A percentile compares a stretch with the other conserved stretches of the same genome.
These are phyloP conservation scores for Cladosporium sp. DNA, from an alignment of 2,329 filamentous ascomycete species.

Conservation along the genomic window DNA sequence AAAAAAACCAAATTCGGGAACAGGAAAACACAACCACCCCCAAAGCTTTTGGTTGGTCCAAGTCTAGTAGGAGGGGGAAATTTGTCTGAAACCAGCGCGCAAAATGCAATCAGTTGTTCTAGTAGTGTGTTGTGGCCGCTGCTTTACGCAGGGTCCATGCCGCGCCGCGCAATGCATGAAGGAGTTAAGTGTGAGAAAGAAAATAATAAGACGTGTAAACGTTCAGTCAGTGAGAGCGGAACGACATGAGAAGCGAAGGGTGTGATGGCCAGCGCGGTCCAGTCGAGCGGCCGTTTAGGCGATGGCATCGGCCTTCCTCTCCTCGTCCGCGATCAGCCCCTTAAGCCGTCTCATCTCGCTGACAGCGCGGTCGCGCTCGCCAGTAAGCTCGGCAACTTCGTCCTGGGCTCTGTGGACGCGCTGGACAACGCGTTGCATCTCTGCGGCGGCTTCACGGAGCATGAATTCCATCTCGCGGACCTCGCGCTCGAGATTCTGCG, in stretches of 20 bases:
- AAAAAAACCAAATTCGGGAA: not conserved
- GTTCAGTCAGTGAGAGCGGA: constrained; percentile 4
- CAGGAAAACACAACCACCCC: not conserved
- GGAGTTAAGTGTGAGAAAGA: not conserved
- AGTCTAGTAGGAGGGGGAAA: not conserved
- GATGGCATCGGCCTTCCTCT: constrained; percentile 18
- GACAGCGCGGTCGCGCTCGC: constrained; percentile 72
- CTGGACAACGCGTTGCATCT: constrained; percentile 82
- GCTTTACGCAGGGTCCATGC: constrained; percentile 17
- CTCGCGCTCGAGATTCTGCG: constrained; percentile 73
- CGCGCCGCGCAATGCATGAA: constrained; percentile 3
- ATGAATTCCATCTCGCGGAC: constrained; percentile 85
- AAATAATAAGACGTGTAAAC: not conserved
- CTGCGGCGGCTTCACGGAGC: constrained; percentile 70
- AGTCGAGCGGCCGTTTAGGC: not conserved
- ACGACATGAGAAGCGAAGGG: not conserved
- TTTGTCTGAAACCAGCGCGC: not conserved
- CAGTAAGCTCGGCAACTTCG: constrained; percentile 77
- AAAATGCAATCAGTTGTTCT: not conserved
- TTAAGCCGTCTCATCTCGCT: constrained; percentile 71
- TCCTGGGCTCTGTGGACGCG: constrained; percentile 83
- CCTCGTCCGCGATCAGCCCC: constrained; percentile 65
- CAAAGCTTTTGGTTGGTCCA: not conserved
- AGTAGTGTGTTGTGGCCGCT: constrained; percentile 8
- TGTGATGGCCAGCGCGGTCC: not conserved